Evolutionary conservation across 148 eudicot genomes (phyloP), one percentile per base, ranked within the genome.

Genomic region (Mesembryanthemum crystallinum): DNA sequence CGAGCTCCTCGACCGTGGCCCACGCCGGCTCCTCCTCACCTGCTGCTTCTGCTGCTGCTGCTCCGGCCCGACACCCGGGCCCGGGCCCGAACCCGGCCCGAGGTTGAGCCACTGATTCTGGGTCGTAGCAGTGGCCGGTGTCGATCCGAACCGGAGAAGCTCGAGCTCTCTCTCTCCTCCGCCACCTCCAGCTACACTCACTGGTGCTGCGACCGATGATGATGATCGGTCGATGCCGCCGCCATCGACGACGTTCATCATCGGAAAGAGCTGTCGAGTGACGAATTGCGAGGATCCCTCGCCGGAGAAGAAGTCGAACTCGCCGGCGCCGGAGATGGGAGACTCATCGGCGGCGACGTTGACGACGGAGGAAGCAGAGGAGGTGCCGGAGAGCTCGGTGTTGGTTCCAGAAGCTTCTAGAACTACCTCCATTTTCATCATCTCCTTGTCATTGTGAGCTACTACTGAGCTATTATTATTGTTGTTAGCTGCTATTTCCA

Each of bases 1-100:
- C 28, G 98, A 93, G 79, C 98, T 93, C 77, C 92, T 59, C 13
- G 98, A 93, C 86, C 96, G 80, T 29, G 98, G 98, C 18, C 98
- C 98, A 67, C 98, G 82, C 81, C 98, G 68, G 43, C 96, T 93
- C 85, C 80, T 86, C 87, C 86, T 85, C 74, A 82, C 88, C 86
- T 73, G 83, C 77, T 75, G 87, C 68, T 80, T 79, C 55, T 37
- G 82, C 32, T 27, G 74, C 27, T 67, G 85, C 24, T 65, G 78
- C 59, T 55, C 79, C 28, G 52, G 25, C 13, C 65, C 81, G 43
- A 43, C 15, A 39, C 73, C 83, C 69, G 79, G 59, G 43, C 78
- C 76, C 75, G 71, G 58, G 52, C 71, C 72, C 76, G 63, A 72
- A 68, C 74, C 80, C 88, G 23, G 88, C 84, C 12, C 72, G 17